These are phyloP conservation scores for Excoecaria cochinchinensis DNA, from an alignment of 345 rosid genomes.

Conservation along the genomic window DNA sequence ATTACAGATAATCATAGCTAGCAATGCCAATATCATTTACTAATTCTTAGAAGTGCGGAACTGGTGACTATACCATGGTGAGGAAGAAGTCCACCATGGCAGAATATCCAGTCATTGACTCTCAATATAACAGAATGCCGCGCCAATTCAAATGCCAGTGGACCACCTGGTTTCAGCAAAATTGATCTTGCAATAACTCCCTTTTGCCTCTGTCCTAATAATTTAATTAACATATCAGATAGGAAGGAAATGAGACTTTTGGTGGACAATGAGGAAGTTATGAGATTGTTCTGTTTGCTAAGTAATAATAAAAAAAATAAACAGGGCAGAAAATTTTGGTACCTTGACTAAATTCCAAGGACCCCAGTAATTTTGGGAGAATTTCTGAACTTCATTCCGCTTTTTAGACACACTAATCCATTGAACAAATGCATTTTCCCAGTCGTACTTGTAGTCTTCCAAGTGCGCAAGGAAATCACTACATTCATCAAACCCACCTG, in stretches of 20 bases:
- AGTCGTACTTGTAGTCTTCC: slow-evolving; percentile 48
- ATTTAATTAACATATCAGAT: slow-evolving; percentile 29
- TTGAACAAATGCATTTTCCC: slow-evolving; percentile 68
- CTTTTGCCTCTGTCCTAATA: slow-evolving; percentile 98
- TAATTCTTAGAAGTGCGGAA: slow-evolving; percentile 11
- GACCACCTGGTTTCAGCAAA: slow-evolving; percentile 83
- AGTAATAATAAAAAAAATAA: too few species aligned
- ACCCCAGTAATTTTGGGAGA: slow-evolving; percentile 59
- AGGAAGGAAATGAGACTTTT: neutral
- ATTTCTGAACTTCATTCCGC: slow-evolving; percentile 48
- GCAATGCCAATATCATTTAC: neutral
- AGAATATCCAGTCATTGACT: slow-evolving; percentile 91
- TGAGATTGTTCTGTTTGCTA: neutral
- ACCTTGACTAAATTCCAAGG: slow-evolving; percentile 86
- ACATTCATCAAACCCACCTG: slow-evolving; percentile 78
- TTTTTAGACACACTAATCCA: slow-evolving; percentile 55
- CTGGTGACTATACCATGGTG: slow-evolving; percentile 55
- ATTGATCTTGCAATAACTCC: slow-evolving; percentile 82
- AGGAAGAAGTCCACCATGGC: slow-evolving; percentile 97
- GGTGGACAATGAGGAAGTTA: too few species aligned
- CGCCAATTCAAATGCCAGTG: slow-evolving; percentile 70
- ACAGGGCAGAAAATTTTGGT: slow-evolving; percentile 25
- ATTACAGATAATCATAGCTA: too few species aligned
- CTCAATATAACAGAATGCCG: slow-evolving; percentile 67
- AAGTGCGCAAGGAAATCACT: slow-evolving; percentile 64